Base-by-base conservation (phyloP, 371 early-diverging fungal genomes). In the Amoeboaphelidium protococcarum region DNA sequence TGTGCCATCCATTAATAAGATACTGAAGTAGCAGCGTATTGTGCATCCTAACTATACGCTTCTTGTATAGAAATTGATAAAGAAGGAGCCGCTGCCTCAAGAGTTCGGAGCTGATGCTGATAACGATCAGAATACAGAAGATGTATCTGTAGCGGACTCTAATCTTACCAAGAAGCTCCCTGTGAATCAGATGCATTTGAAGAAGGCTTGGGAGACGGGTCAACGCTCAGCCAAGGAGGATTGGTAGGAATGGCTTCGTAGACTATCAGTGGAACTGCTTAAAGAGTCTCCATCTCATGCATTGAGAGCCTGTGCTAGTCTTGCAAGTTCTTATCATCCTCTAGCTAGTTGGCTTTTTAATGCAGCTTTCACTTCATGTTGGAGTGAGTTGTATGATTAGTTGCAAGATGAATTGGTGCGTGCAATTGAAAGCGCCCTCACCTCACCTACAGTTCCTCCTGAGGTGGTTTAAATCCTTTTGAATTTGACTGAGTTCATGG, bases 401-500 rank as follows among this genome's bases (percentile, higher is more conserved):
- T 80, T 80, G 61, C 81, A 88, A 64, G 89, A 88, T 49, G 92
- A 88, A 51, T 65, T 96, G 13, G 84, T 90, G 1, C 59, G 61
- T 12, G 74, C 82, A 0, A 60, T 94, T 19, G 84, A 88, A 56
- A 75, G 73, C 1, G 95, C 91, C 2, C 63, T 90, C 4, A 69
- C 71, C 16, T 79, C 85, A 13, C 71, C 76, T 6, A 81, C 75
- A 40, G 83, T 84, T 37, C 86, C 95, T 3, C 78, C 85, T 1
- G 92, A 96, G 54, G 80, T 88, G 45, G 67, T 88, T 47, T 88
- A 87, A 57, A 76, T 76, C 0, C 63, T 96, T 19, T 68, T 96
- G 25, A 84, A 89, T 50, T 69, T 96, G 21, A 91, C 91, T 20
- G 97, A 91, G 60, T 91, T 87, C 52, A 90, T 96, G 94, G 95